phyloP scores from a whole-genome alignment of 1,284 basidiomycete genomes.

The Cryptococcus sp. region DNA sequence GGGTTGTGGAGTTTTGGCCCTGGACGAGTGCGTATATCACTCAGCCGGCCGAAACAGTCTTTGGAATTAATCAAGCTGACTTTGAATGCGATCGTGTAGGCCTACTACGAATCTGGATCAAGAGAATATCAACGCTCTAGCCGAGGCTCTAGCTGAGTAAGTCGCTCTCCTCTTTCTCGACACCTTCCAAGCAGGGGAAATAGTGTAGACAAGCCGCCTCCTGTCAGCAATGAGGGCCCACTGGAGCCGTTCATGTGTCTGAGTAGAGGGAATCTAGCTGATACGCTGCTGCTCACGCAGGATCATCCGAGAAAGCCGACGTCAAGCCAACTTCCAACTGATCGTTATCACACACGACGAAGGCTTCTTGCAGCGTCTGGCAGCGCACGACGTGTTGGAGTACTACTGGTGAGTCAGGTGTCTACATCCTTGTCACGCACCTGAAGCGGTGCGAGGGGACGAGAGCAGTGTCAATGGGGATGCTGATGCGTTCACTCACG shows the following conservation, averaged over 20 bases:
- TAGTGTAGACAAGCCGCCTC: too few species aligned
- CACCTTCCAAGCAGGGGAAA: too few species aligned
- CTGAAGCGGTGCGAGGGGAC: not conserved
- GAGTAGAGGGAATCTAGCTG: not conserved
- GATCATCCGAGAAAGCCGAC: constrained; percentile 87
- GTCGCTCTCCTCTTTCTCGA: constrained; percentile 43
- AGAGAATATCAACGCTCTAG: constrained; percentile 94
- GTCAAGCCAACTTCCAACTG: constrained; percentile 91
- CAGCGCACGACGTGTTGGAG: constrained; percentile 83
- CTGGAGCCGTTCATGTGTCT: not conserved
- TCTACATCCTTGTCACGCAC: not conserved
- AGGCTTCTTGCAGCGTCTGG: constrained; percentile 59
- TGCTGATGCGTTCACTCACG: not conserved
- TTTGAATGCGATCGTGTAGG: constrained; percentile 21
- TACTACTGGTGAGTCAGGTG: constrained; percentile 73
- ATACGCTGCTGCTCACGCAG: constrained; percentile 53
- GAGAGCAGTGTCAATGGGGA: too few species aligned
- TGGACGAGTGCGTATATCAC: constrained; percentile 68
- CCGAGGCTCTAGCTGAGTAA: constrained; percentile 86
- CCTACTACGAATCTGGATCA: constrained; percentile 96
- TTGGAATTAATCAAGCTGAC: not conserved
- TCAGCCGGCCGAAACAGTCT: too few species aligned
- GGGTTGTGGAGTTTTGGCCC: constrained; percentile 94
- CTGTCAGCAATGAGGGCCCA: too few species aligned
- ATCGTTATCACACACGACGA: constrained; percentile 98